These are phyloP conservation scores for Fistulinella prunicolor DNA, from an alignment of 768 basidiomycete genomes.

Conservation along the genomic window DNA sequence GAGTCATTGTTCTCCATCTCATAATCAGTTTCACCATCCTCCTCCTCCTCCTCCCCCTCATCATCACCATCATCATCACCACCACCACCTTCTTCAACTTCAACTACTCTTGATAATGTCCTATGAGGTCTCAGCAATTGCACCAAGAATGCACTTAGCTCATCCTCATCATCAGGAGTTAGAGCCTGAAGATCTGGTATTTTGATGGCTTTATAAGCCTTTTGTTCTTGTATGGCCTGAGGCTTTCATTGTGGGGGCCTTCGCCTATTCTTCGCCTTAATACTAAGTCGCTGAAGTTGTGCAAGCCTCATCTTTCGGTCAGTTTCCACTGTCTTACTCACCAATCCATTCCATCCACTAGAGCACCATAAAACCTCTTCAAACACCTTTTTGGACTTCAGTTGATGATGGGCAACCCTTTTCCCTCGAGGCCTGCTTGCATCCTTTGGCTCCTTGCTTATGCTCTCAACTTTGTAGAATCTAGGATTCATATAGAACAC, in stretches of 20 bases:
- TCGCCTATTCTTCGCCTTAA: not conserved
- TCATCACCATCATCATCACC: too few relatives aligned
- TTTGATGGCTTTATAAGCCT: not conserved
- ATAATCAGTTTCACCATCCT: not conserved
- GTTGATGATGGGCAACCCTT: not conserved
- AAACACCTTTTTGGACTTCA: conserved; percentile 7
- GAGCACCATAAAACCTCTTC: not conserved
- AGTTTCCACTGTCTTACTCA: not conserved
- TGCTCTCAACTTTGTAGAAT: conserved; percentile 1
- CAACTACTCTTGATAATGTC: too few relatives aligned
- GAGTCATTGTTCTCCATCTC: not conserved
- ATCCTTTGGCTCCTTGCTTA: not conserved
- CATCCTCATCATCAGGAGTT: not conserved
- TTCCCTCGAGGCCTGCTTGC: not conserved
- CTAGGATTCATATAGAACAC: conserved; percentile 1
- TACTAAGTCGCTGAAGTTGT: not conserved
- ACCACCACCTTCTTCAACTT: not conserved
- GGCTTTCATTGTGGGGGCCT: conserved; percentile 1
- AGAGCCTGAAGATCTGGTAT: not conserved
- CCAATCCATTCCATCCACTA: not conserved
- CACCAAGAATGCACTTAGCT: not conserved
- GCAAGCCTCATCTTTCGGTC: not conserved
- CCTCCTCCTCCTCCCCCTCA: not conserved
- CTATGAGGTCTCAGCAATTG: not conserved
- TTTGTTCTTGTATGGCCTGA: not conserved